A percentile compares a stretch with the other conserved stretches of the same genome.
Evolutionary conservation across 371 early-diverging fungal genomes (phyloP).

Genomic region (Gilbertella persicaria): DNA sequence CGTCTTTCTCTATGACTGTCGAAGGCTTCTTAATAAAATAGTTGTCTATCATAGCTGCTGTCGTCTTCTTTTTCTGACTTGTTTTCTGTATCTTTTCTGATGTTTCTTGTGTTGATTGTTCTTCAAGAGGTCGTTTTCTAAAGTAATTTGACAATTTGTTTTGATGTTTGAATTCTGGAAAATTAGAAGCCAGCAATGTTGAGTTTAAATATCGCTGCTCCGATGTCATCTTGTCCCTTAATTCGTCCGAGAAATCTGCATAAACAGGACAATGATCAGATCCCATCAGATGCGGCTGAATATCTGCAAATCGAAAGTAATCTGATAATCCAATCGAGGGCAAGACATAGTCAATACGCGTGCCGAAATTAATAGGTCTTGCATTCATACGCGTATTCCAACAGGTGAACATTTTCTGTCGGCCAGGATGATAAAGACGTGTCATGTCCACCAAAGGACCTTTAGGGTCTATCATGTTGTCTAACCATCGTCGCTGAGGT

Average conservation of each 20-base stretch:
- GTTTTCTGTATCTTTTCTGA: slow-evolving; percentile 1
- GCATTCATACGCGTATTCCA: slow-evolving; percentile 84
- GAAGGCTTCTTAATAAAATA: slow-evolving; percentile 1
- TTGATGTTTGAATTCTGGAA: slow-evolving; percentile 67
- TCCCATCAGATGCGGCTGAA: slow-evolving; percentile 69
- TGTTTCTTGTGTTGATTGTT: no score
- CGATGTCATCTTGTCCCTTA: slow-evolving; percentile 19
- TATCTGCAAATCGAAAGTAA: slow-evolving; percentile 59
- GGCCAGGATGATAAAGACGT: slow-evolving; percentile 51
- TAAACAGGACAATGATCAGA: slow-evolving; percentile 92
- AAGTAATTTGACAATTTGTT: slow-evolving; percentile 58
- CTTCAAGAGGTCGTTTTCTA: neutral
- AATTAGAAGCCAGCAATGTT: slow-evolving; percentile 59
- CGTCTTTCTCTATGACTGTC: neutral
- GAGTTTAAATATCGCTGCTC: slow-evolving; percentile 24
- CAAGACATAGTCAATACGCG: slow-evolving; percentile 86
- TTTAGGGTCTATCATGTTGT: slow-evolving; percentile 55
- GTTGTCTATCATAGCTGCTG: neutral
- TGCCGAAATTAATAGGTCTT: slow-evolving; percentile 62
- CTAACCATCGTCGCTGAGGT: slow-evolving; percentile 73
- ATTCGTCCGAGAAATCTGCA: slow-evolving; percentile 45
- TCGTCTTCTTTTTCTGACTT: neutral
- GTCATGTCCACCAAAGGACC: slow-evolving; percentile 60
- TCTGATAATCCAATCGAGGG: slow-evolving; percentile 56
- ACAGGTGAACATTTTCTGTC: slow-evolving; percentile 61